Conservation (phyloP, 2,329 filamentous ascomycete genomes). For the Arthrocladium fulminans region DNA sequence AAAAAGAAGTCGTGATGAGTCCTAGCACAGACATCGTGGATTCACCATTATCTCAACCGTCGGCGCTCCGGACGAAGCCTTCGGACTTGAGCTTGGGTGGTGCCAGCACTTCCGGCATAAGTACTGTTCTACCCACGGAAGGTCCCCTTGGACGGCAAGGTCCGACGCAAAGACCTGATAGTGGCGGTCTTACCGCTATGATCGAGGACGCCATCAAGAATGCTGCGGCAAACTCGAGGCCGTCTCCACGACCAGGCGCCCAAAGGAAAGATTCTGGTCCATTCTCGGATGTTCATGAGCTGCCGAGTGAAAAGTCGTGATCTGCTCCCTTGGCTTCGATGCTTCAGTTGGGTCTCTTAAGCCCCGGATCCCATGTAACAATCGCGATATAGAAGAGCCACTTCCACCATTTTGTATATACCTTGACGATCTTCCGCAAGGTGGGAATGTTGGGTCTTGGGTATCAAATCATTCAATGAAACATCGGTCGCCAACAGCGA, state of each 20-base stretch:
- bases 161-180: constrained; percentile 11
- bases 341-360: background rate
- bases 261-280: constrained; percentile 30
- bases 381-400: background rate
- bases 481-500: too few species aligned
- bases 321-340: background rate
- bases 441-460: background rate
- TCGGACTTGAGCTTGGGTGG: constrained; percentile 15
- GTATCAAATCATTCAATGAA: background rate
- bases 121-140: constrained; percentile 13
- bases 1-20: constrained; percentile 18
- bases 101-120: constrained; percentile 19
- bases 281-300: constrained; percentile 37
- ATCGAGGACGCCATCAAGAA: constrained; percentile 25
- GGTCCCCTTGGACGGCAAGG: constrained; percentile 12
- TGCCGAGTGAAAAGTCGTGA: constrained; percentile 3
- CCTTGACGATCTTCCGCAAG: background rate
- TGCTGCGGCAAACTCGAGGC: constrained; percentile 16
- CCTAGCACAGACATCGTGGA: background rate
- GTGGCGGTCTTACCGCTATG: constrained; percentile 27
- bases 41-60: constrained; percentile 2
- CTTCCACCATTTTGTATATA: background rate
- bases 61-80: constrained; percentile 9
- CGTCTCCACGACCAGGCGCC: constrained; percentile 17
- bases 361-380: background rate